Percentiles rank a stretch among this genome's conserved stretches.
Conservation (phyloP, 345 rosid genomes). For the Durio zibethinus region DNA sequence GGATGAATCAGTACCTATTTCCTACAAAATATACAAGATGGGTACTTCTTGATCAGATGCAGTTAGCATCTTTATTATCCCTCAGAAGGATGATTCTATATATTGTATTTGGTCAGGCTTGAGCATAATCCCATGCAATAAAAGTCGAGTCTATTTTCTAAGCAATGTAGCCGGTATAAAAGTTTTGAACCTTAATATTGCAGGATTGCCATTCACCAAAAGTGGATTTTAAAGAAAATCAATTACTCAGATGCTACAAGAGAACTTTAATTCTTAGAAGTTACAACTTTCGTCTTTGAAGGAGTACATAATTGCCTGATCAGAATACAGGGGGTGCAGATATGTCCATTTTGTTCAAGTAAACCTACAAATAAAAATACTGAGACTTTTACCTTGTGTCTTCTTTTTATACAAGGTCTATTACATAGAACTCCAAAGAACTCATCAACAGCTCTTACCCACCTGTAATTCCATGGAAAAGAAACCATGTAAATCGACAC, state of each 20-base stretch:
- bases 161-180: constrained; percentile 12
- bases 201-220: background rate
- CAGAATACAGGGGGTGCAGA: background rate
- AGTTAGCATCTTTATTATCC: background rate
- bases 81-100: background rate
- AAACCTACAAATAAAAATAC: background rate
- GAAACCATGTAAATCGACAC: background rate
- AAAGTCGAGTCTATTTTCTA: constrained; percentile 12
- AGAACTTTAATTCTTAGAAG: too few relatives aligned
- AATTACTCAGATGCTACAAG: too few relatives aligned
- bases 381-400: constrained; percentile 36
- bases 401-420: constrained; percentile 53
- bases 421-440: constrained; percentile 60
- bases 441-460: constrained; percentile 82
- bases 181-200: constrained; percentile 24
- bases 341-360: background rate
- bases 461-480: constrained; percentile 44
- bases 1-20: background rate
- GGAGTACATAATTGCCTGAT: too few relatives aligned
- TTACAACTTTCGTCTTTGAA: too few relatives aligned
- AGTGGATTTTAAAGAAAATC: too few relatives aligned
- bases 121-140: background rate
- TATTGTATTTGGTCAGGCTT: background rate
- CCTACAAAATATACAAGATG: background rate
- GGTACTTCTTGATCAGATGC: background rate